Base-by-base conservation (phyloP, 2,329 filamentous ascomycete genomes). In the Cadophora gregata region DNA sequence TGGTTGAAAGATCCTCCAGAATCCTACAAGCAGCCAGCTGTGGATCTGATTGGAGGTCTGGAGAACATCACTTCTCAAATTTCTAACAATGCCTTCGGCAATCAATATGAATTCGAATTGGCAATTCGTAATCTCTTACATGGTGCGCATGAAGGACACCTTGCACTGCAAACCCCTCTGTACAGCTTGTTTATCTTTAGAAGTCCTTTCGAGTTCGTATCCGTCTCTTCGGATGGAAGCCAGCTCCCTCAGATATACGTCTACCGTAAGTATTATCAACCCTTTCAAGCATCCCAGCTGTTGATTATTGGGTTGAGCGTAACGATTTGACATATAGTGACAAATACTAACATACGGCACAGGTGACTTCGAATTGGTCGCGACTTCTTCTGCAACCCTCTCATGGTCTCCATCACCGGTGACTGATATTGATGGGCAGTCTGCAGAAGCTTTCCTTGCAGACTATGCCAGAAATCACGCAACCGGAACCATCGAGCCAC, bases 171-270 rank as follows among this genome's bases (percentile, higher is more conserved):
- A 81, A 79, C 55, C 78, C 84, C 2, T 85, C 87, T 78, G 80
- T 70, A 69, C 87, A 71, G 68, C 79, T 79, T 31, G 79, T 83
- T n/a, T 77, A 77, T 21, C 73, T 85, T 72, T 77, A 25, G 21
- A 48, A 61, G 25, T 31, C 50, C 27, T 7, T 33, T 21, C 4
- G 60, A 38, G 10, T 56, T 90, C 0, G 84, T 88, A 0, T 89
- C 87, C 0, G 81, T 89, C 8, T 89, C 86, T 0, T 67, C 77
- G 1, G 86, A 90, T 74, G 88, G 88, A 9, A 74, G 80, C n/a
- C 80, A 83, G 64, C 73, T 86, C 4, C 88, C 87, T 0, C 80
- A 86, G 65, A 77, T 87, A 1, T 89, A 86, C 67, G 55, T 64
- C 14, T 53, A 55, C 27, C 4, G 60, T 63, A 42, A 33, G 45